phyloP scores from a whole-genome alignment of 805 yeast genomes.

The Metschnikowia baotianmanensis region DNA sequence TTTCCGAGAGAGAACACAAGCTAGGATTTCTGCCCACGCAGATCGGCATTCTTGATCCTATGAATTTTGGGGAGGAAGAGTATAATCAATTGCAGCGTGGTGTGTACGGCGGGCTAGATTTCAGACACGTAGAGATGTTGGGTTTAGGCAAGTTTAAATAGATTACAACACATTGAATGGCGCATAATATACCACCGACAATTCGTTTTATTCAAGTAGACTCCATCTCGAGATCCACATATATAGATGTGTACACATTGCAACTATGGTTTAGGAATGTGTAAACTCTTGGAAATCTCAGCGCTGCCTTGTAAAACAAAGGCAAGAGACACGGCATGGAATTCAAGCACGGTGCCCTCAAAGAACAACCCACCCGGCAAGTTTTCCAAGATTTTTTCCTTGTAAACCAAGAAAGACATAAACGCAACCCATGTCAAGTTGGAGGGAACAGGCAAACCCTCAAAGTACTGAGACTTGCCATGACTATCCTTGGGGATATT shows the following conservation, averaged over 20 bases:
- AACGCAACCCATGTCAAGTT: slow-evolving; percentile 69
- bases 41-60: slow-evolving; percentile 41
- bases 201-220: not conserved
- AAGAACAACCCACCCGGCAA: slow-evolving; percentile 68
- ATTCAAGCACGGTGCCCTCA: slow-evolving; percentile 57
- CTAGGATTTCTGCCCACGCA: slow-evolving; percentile 24
- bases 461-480: slow-evolving; percentile 90
- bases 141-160: slow-evolving; percentile 4
- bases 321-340: slow-evolving; percentile 66
- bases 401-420: slow-evolving; percentile 67
- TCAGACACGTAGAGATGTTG: slow-evolving; percentile 21
- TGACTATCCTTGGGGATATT: slow-evolving; percentile 84
- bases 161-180: not conserved
- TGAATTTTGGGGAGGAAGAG: slow-evolving; percentile 27
- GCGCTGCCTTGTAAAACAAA: slow-evolving; percentile 83
- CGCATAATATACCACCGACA: no score
- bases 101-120: slow-evolving; percentile 22
- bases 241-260: not conserved
- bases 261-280: slow-evolving; percentile 77
- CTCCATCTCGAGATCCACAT: no score
- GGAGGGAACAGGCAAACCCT: slow-evolving; percentile 95
- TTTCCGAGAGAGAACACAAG: slow-evolving; percentile 31
- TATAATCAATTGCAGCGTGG: slow-evolving; percentile 31
- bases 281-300: slow-evolving; percentile 86
- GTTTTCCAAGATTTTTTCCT: slow-evolving; percentile 45